Evolutionary conservation across 805 yeast species (phyloP), one percentile per base, ranked within the genome.

Genomic region (Torulaspora indica): DNA sequence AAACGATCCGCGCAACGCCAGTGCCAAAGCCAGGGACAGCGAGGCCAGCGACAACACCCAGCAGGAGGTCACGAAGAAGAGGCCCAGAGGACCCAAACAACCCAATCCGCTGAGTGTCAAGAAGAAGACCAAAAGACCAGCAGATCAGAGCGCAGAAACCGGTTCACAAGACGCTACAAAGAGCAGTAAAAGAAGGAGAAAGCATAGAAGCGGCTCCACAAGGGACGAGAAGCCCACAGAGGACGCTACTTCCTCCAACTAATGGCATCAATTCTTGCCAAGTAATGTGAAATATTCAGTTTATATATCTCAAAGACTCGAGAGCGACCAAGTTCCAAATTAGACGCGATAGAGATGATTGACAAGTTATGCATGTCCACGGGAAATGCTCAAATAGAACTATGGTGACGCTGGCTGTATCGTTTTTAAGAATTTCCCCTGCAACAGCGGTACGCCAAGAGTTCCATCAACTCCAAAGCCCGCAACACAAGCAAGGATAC

Each of bases 31-130:
- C 2, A 56, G 50, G 27, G 62, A 15, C 20, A 10, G 17, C 42
- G 56, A 35, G 9, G 28, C n/a, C 28, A 25, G 8, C 17, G 58
- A 42, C 1, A 54, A 46, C 9, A 57, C 14, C 8, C 27, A 35
- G 18, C 45, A 35, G 32, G 33, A 47, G 2, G 53, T 45, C 23
- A 56, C 37, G 42, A 73, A 76, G 61, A 81, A 78, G 64, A 74
- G 78, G 48, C 78, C 42, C 20, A 48, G 72, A 55, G 89, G 90
- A 3, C 83, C 88, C 8, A 84, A 80, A 54, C 90, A 76, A 24
- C 96, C 96, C 5, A 91, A 91, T 61, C 97, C 98, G 1, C 69
- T 91, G 55, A 89, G 97, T 68, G 71, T 88, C 41, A 89, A 87
- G 69, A 88, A 83, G 72, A 83, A 81, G 69, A 77, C 15, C 33